Evolutionary conservation across 2,329 filamentous ascomycete genomes (phyloP).

Genomic region (Fusarium compactum): DNA sequence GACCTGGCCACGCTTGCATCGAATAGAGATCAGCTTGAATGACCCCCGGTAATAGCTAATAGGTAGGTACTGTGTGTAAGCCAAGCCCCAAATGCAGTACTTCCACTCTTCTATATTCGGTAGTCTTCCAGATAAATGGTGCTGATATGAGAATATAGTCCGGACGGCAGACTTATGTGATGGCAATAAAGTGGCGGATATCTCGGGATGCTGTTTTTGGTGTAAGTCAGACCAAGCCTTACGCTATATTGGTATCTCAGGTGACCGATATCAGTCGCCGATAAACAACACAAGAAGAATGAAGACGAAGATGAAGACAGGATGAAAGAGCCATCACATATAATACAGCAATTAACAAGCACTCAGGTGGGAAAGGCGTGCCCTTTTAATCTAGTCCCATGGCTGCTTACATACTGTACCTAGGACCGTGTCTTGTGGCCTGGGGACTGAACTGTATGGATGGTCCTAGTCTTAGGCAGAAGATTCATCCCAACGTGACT

Average conservation of each 20-base stretch:
- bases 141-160: slow-evolving; percentile 34
- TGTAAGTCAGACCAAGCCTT: slow-evolving; percentile 27
- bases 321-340: slow-evolving; percentile 33
- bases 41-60: slow-evolving; percentile 4
- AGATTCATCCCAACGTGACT: slow-evolving; percentile 38
- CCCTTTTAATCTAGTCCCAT: slow-evolving; percentile 28
- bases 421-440: slow-evolving; percentile 12
- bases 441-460: neutral
- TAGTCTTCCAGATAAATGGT: slow-evolving; percentile 18
- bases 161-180: neutral
- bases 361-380: slow-evolving; percentile 23
- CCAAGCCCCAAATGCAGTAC: neutral
- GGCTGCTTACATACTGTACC: slow-evolving; percentile 29
- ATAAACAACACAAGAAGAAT: slow-evolving; percentile 10
- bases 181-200: slow-evolving; percentile 12
- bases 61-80: slow-evolving; percentile 11
- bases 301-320: slow-evolving; percentile 9
- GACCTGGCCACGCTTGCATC: slow-evolving; percentile 35
- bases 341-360: neutral
- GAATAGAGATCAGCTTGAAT: slow-evolving; percentile 37
- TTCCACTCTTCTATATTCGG: slow-evolving; percentile 26
- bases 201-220: slow-evolving; percentile 28
- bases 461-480: slow-evolving; percentile 33
- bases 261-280: slow-evolving; percentile 34
- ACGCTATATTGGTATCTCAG: slow-evolving; percentile 28